These are phyloP conservation scores for Pseudonectria buxi DNA, from an alignment of 2,329 filamentous ascomycete genomes.

Conservation along the genomic window DNA sequence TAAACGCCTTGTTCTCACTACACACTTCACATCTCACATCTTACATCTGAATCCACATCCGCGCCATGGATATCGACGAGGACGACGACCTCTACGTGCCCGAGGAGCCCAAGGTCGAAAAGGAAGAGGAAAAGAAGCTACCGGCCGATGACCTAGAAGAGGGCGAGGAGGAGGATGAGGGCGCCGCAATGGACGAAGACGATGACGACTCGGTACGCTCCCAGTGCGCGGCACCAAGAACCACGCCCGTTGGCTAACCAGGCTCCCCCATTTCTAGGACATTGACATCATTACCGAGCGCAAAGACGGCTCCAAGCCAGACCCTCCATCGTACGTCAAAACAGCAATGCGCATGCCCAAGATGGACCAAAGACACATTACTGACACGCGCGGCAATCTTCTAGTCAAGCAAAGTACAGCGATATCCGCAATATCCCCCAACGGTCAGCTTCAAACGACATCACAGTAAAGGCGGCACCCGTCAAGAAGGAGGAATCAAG, in stretches of 20 bases:
- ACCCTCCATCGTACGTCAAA: slow-evolving; percentile 48
- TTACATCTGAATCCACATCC: slow-evolving; percentile 3
- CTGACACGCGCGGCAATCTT: slow-evolving; percentile 4
- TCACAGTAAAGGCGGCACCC: slow-evolving; percentile 37
- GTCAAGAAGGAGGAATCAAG: slow-evolving; percentile 41
- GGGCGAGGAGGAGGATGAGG: slow-evolving; percentile 58
- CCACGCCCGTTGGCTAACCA: neutral
- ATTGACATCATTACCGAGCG: slow-evolving; percentile 63
- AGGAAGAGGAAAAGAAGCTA: slow-evolving; percentile 23
- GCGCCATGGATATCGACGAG: slow-evolving; percentile 59
- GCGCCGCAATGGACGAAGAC: slow-evolving; percentile 54
- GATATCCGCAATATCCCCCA: slow-evolving; percentile 61
- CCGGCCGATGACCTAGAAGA: slow-evolving; percentile 53
- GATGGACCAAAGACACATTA: neutral
- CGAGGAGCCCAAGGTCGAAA: slow-evolving; percentile 44
- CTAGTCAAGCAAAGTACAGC: slow-evolving; percentile 55
- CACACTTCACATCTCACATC: too few species aligned
- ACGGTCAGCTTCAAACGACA: slow-evolving; percentile 47
- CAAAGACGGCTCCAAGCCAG: slow-evolving; percentile 56
- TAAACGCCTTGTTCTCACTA: too few species aligned
- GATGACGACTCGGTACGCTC: slow-evolving; percentile 38
- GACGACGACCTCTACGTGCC: slow-evolving; percentile 62
- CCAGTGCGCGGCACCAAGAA: neutral
- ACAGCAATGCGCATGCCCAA: slow-evolving; percentile 2
- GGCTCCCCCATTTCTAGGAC: slow-evolving; percentile 40